Evolutionary conservation across 164 flowering plant species (phyloP).

Genomic region (Litsea cubeba): DNA sequence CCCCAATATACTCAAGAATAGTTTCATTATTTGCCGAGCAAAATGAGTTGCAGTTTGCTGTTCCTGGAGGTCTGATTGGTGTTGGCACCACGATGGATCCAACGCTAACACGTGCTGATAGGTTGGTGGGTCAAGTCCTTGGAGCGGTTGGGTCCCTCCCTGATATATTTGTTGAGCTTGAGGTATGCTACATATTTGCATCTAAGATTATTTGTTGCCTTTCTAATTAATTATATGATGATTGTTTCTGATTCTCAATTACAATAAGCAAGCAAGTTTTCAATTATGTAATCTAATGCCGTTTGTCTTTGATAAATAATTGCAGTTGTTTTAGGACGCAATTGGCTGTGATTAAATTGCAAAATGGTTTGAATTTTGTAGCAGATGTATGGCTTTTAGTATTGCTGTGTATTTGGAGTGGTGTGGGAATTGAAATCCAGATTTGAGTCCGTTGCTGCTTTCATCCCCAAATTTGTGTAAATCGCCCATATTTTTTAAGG

Average conservation of each 20-base stretch:
- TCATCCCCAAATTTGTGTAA: too few relatives aligned
- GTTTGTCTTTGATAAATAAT: background rate
- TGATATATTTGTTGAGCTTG: conserved; percentile 86
- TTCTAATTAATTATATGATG: too few relatives aligned
- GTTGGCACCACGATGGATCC: conserved; percentile 98
- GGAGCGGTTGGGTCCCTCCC: conserved; percentile 98
- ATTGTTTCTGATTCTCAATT: background rate
- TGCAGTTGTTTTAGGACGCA: background rate
- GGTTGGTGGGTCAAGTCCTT: conserved; percentile 96
- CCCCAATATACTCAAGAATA: conserved; percentile 87
- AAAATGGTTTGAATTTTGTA: too few relatives aligned
- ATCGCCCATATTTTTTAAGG: too few relatives aligned
- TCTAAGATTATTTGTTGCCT: background rate
- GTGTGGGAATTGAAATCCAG: too few relatives aligned
- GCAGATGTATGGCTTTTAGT: too few relatives aligned
- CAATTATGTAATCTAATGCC: background rate
- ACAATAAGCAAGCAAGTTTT: background rate
- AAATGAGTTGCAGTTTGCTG: conserved; percentile 95
- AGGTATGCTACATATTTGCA: conserved; percentile 39
- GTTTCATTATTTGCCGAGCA: conserved; percentile 92
- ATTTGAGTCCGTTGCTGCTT: too few relatives aligned
- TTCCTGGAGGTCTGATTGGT: conserved; percentile 96
- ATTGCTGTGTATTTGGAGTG: too few relatives aligned
- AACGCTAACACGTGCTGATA: conserved; percentile 93
- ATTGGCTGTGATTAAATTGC: too few relatives aligned